Percentiles rank a stretch among this genome's conserved stretches.
phyloP scores from a whole-genome alignment of 2,329 filamentous ascomycete genomes.

The Periconia sp. region DNA sequence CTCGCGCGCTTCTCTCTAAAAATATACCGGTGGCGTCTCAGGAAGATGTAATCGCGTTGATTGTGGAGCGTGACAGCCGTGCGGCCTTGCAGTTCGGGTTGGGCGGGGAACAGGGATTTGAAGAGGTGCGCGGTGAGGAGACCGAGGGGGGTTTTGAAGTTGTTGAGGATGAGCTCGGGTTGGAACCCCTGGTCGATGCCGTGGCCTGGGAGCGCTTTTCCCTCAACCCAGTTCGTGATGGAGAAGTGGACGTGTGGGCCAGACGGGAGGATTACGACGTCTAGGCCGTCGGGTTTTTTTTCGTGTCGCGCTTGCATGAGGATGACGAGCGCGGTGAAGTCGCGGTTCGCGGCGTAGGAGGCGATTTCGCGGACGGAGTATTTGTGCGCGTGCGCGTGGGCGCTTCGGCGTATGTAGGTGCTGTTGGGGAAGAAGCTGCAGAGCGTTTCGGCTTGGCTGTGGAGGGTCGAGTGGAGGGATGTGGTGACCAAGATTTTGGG shows the following conservation, averaged over 20 bases:
- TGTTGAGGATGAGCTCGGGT: conserved; percentile 87
- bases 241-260: conserved; percentile 93
- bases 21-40: conserved; percentile 85
- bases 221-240: conserved; percentile 87
- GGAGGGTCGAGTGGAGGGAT: conserved; percentile 82
- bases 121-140: conserved; percentile 83
- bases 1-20: conserved; percentile 86
- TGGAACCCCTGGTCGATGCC: conserved; percentile 85
- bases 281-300: conserved; percentile 80
- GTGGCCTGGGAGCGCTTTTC: conserved; percentile 84
- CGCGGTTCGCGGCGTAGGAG: conserved; percentile 77
- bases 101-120: conserved; percentile 74
- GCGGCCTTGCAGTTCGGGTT: conserved; percentile 80
- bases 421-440: conserved; percentile 79
- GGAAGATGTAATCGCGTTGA: conserved; percentile 94
- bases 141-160: conserved; percentile 91
- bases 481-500: conserved; percentile 95
- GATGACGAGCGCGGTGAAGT: conserved; percentile 82
- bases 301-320: conserved; percentile 75
- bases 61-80: conserved; percentile 94
- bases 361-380: conserved; percentile 91
- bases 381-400: conserved; percentile 82
- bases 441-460: conserved; percentile 77
- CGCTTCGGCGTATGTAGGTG: conserved; percentile 80
- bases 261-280: conserved; percentile 78